Evolutionary conservation across 345 rosid species (phyloP), one percentile per base, ranked within the genome.

Genomic region (Eucalyptus cloeziana): DNA sequence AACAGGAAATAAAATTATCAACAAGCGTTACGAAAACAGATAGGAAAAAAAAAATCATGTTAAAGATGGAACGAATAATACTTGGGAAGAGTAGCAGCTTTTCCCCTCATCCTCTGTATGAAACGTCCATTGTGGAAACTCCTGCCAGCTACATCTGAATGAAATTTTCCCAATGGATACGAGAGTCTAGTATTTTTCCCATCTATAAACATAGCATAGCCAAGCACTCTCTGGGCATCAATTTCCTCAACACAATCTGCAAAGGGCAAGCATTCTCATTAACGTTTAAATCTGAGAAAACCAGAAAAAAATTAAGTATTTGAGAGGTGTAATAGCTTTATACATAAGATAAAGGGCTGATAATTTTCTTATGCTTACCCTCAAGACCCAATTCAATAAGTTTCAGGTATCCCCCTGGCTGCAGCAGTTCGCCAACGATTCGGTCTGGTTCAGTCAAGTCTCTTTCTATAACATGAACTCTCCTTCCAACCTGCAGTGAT

Each of bases 331-430:
- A 24, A 31, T 69, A 69, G 43, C 80, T 69, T 69, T 31, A n/a
- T 69, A 69, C 21, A n/a, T 64, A 64, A 64, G 76, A 64, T 69
- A 33, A 17, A 69, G 33, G 7, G 80, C 43, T 69, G 43, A 33
- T 8, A 33, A 69, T 86, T 49, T 44, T 81, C 37, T 40, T 80
- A n/a, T 67, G 85, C 85, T 87, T 88, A 91, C 92, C 92, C 89
- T 93, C 89, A 81, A 91, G 93, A 19, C 91, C 93, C 71, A 93
- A 86, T 87, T 93, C 93, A 45, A 89, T 88, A n/a, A 93, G 67
- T 87, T 91, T 93, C 51, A 93, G 88, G 80, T 90, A 91, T 22
- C 94, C 94, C 67, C 92, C 91, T 2, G 94, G 93, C 25, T 90
- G 92, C 71, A 93, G 87, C 81, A 90, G 64, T 87, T 93, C 94